Conservation (phyloP, 208 protist genomes). For the Porcisia hertigi region DNA sequence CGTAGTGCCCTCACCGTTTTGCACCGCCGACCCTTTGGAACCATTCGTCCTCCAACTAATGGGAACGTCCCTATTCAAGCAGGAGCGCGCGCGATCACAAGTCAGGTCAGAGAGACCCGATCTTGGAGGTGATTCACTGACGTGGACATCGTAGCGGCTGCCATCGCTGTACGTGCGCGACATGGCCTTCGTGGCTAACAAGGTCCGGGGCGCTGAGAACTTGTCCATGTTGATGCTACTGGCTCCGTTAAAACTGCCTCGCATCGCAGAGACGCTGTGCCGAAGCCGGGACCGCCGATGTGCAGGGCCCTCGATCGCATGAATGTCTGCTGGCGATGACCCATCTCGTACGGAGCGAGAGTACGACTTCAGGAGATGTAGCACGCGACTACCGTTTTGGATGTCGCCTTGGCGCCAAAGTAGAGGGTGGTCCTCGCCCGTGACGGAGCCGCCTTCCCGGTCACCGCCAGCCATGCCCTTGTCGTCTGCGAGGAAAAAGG, state of each 20-base stretch:
- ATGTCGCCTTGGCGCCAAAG: neutral
- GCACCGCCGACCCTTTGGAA: neutral
- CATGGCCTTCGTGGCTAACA: neutral
- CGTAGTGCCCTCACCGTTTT: neutral
- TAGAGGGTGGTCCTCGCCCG: neutral
- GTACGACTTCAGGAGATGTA: neutral
- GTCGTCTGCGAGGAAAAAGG: constrained; percentile 43
- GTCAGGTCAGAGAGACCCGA: neutral
- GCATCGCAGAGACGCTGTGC: constrained; percentile 8
- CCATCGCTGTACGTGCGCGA: neutral
- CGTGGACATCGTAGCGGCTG: neutral
- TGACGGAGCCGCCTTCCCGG: neutral
- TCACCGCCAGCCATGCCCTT: neutral
- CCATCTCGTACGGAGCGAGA: neutral
- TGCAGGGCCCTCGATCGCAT: constrained; percentile 31
- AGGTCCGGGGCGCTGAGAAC: neutral
- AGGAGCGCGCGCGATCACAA: constrained; percentile 4
- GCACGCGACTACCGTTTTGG: neutral
- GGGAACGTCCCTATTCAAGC: constrained; percentile 6
- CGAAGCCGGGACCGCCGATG: constrained; percentile 26
- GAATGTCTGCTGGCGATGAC: constrained; percentile 1
- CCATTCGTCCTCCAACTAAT: neutral
- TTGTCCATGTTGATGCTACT: neutral
- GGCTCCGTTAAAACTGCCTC: neutral
- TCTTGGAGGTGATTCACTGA: neutral